phyloP scores from a whole-genome alignment of 352 stramenopile species.

The Phytophthora constricta region DNA sequence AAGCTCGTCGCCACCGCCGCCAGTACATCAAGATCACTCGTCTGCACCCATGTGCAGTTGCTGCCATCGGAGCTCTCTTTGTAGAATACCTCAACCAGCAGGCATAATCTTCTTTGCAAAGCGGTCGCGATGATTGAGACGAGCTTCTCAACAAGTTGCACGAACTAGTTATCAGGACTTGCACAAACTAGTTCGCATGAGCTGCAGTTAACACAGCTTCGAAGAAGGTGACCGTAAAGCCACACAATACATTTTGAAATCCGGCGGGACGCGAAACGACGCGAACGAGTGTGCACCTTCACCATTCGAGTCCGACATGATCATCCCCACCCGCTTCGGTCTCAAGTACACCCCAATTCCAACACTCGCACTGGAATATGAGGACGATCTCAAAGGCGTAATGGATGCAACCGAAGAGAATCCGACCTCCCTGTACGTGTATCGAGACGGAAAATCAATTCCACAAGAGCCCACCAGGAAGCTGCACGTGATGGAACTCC shows the following conservation, averaged over 20 bases:
- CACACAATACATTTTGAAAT: too few species aligned
- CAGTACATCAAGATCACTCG: slow-evolving; percentile 87
- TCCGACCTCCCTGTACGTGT: slow-evolving; percentile 64
- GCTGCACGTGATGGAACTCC: slow-evolving; percentile 83
- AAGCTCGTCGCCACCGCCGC: slow-evolving; percentile 72
- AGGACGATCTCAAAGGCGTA: slow-evolving; percentile 55
- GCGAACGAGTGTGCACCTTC: background rate
- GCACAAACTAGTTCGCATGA: slow-evolving; percentile 84
- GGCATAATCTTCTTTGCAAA: slow-evolving; percentile 44
- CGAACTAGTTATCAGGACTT: slow-evolving; percentile 71
- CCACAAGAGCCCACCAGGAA: slow-evolving; percentile 29
- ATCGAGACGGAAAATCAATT: slow-evolving; percentile 29
- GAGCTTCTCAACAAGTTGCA: slow-evolving; percentile 63
- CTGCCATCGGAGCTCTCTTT: slow-evolving; percentile 68
- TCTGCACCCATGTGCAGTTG: slow-evolving; percentile 57
- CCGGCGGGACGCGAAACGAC: slow-evolving; percentile 32
- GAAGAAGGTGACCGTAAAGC: slow-evolving; percentile 82
- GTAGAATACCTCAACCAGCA: slow-evolving; percentile 85
- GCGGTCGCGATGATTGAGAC: too few species aligned
- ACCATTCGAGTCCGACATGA: slow-evolving; percentile 42
- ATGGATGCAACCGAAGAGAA: slow-evolving; percentile 39
- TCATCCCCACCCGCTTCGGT: slow-evolving; percentile 79
- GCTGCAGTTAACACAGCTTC: slow-evolving; percentile 88
- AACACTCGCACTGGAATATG: slow-evolving; percentile 84
- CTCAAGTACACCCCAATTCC: slow-evolving; percentile 86